A percentile compares a stretch with the other conserved stretches of the same genome.
phyloP scores from a whole-genome alignment of 192 early-diverging fungal species.

The Powellomyces hirtus region DNA sequence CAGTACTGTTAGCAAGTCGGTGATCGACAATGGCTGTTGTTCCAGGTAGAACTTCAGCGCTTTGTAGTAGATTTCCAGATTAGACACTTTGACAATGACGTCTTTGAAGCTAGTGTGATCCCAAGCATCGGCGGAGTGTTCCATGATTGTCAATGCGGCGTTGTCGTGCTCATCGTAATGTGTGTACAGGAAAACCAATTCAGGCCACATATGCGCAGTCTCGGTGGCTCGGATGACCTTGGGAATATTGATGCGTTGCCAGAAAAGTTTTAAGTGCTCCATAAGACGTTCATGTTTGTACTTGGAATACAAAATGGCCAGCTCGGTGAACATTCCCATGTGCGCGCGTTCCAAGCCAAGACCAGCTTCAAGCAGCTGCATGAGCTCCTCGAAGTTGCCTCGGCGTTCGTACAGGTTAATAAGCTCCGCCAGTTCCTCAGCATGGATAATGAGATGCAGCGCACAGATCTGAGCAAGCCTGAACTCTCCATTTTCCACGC shows the following conservation, averaged over 20 bases:
- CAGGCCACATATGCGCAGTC: slow-evolving; percentile 91
- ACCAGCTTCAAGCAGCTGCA: slow-evolving; percentile 87
- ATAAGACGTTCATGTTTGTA: slow-evolving; percentile 93
- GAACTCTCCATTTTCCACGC: slow-evolving; percentile 94
- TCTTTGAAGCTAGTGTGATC: slow-evolving; percentile 98
- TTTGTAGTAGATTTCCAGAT: slow-evolving; percentile 98
- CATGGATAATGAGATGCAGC: slow-evolving; percentile 92
- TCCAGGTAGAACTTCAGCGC: slow-evolving; percentile 93
- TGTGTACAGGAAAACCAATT: slow-evolving; percentile 97
- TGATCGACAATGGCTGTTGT: slow-evolving; percentile 92
- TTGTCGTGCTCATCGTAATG: slow-evolving; percentile 99
- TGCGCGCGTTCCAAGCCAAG: slow-evolving; percentile 96
- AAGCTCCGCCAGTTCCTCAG: slow-evolving; percentile 91
- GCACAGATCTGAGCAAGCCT: slow-evolving; percentile 97
- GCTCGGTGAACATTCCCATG: slow-evolving; percentile 99
- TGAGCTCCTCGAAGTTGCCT: slow-evolving; percentile 91
- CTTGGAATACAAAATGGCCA: slow-evolving; percentile 96
- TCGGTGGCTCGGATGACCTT: slow-evolving; percentile 97
- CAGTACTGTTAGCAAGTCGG: slow-evolving; percentile 85
- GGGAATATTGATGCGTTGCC: slow-evolving; percentile 97
- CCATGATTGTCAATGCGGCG: slow-evolving; percentile 93
- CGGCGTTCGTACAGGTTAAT: slow-evolving; percentile 82
- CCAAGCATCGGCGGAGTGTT: slow-evolving; percentile 92
- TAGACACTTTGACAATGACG: slow-evolving; percentile 93
- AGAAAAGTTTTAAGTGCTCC: slow-evolving; percentile 97